These are phyloP conservation scores for Mortierella antarctica DNA, from an alignment of 192 early-diverging fungal genomes.

Conservation along the genomic window DNA sequence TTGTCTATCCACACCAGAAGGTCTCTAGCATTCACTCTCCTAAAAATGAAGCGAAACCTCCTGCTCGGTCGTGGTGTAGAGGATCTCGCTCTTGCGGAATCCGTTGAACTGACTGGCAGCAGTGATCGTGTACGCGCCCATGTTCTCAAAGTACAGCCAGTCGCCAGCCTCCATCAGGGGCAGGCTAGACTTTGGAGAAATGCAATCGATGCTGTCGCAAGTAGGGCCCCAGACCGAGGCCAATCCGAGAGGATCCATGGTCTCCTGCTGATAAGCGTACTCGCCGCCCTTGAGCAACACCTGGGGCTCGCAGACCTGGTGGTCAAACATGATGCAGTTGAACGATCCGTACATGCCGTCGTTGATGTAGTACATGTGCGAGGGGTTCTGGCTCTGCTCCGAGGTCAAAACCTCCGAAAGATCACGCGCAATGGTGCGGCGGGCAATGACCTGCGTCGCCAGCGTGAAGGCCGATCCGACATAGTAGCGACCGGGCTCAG, in stretches of 20 bases:
- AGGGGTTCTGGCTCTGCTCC: background rate
- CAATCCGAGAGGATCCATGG: conserved; percentile 55
- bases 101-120: conserved; percentile 91
- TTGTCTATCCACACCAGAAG: conserved; percentile 24
- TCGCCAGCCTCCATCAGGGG: conserved; percentile 93
- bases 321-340: conserved; percentile 99
- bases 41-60: conserved; percentile 49
- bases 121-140: conserved; percentile 98
- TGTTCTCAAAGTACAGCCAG: conserved; percentile 94
- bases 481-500: conserved; percentile 98
- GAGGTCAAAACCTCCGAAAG: background rate
- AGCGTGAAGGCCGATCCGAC: conserved; percentile 94
- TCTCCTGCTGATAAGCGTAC: conserved; percentile 32
- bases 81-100: conserved; percentile 83
- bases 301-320: conserved; percentile 78
- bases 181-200: conserved; percentile 72
- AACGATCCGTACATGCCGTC: conserved; percentile 99
- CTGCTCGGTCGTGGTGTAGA: conserved; percentile 87
- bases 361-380: conserved; percentile 89
- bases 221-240: conserved; percentile 97
- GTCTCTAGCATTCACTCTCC: conserved; percentile 1
- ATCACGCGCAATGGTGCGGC: conserved; percentile 67
- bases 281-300: conserved; percentile 65
- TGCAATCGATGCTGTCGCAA: conserved; percentile 98
- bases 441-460: conserved; percentile 92